Evolutionary conservation across 2,329 filamentous ascomycete genomes (phyloP), one percentile per base, ranked within the genome.

Genomic region (Penicillium sp.): DNA sequence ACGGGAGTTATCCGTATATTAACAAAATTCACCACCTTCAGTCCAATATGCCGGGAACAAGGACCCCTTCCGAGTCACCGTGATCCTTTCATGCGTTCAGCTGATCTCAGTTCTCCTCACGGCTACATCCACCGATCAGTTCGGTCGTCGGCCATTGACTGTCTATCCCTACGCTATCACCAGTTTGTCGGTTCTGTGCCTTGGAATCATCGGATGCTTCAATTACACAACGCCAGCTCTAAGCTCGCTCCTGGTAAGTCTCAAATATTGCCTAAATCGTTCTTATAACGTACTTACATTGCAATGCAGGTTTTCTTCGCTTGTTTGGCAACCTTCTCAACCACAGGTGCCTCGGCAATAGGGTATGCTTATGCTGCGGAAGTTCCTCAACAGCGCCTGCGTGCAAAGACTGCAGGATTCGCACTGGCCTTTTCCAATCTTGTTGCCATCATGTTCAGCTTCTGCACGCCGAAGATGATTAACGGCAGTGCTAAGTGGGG

Each of bases 401-500:
- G 77, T 38, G 76, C 78, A 3, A 69, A 69, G 25, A 79, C 78
- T 4, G 75, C 76, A 0, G 76, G 68, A 1, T 79, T 73, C 72
- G 71, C 74, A 11, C 70, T 80, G 0, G 78, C 78, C 0, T 66
- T 67, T 4, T 78, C 77, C 0, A 80, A 80, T 51, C 51, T 74
- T 31, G 65, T 80, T 11, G 75, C 71, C 11, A 78, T 79, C 60
- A 77, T 81, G 74, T 79, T 81, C 55, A 79, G 74, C 54, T 80
- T 81, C 66, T 77, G 73, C 56, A 80, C 78, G 0, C 79, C 78
- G 1, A 52, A 79, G 8, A 81, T 81, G 78, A 79, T 81, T 55
- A 79, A 81, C 50, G 34, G 34, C 17, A 79, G 80, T 43, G 75
- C 72, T 0, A 61, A 74, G n/a, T 81, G 79, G 78, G 78, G 78